Evolutionary conservation across 1,284 basidiomycete genomes (phyloP).

Genomic region (Irpex sp.): DNA sequence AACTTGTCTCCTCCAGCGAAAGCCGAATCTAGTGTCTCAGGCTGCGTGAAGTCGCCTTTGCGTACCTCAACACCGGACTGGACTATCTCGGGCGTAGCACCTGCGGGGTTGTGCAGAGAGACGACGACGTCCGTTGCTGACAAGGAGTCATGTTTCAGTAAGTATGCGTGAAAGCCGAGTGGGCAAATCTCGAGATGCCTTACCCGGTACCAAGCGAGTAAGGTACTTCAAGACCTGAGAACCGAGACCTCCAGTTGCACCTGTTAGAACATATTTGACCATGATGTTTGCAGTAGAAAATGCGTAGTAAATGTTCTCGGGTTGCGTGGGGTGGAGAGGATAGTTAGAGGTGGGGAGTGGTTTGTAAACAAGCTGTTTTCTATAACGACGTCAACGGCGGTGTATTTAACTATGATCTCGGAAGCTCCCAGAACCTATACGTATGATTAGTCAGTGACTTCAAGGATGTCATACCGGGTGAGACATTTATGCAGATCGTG

Average conservation of each 20-base stretch:
- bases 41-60: slow-evolving; percentile 30
- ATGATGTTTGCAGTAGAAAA: slow-evolving; percentile 5
- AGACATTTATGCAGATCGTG: not conserved
- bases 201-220: slow-evolving; percentile 28
- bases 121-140: slow-evolving; percentile 28
- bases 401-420: too few species aligned
- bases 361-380: too few species aligned
- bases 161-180: not conserved
- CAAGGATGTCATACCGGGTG: not conserved
- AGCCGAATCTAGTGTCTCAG: slow-evolving; percentile 28
- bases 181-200: not conserved
- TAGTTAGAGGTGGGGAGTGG: too few species aligned
- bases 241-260: slow-evolving; percentile 34
- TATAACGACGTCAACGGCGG: too few species aligned
- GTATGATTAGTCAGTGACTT: not conserved
- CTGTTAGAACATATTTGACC: slow-evolving; percentile 32
- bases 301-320: too few species aligned
- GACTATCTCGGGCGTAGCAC: slow-evolving; percentile 19
- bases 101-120: slow-evolving; percentile 32
- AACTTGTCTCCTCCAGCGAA: slow-evolving; percentile 32
- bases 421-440: not conserved
- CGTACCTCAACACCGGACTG: slow-evolving; percentile 28
- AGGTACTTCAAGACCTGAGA: slow-evolving; percentile 33
- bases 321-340: too few species aligned
- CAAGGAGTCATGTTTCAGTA: not conserved